phyloP scores from a whole-genome alignment of 2,329 filamentous ascomycete species.

The Macroventuria anomochaeta region DNA sequence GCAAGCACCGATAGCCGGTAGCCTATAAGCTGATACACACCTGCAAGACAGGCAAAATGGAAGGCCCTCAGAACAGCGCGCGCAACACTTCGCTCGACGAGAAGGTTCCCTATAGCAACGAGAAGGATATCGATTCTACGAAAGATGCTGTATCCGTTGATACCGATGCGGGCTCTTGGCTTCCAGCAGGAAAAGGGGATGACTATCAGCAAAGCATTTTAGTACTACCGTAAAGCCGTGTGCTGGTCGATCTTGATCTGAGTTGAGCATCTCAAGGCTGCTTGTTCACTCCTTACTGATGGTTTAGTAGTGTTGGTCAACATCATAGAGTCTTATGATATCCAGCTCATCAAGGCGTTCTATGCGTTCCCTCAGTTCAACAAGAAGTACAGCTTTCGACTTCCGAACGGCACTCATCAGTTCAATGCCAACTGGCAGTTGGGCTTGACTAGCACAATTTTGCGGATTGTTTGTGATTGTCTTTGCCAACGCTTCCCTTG shows the following conservation, averaged over 20 bases:
- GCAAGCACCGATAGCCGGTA: no score
- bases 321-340: conserved; percentile 85
- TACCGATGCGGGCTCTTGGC: background rate
- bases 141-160: background rate
- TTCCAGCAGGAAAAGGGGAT: background rate
- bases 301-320: conserved; percentile 56
- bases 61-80: background rate
- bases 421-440: conserved; percentile 50
- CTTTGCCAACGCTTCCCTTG: conserved; percentile 48
- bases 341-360: conserved; percentile 78
- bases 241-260: background rate
- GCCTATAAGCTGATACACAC: no score
- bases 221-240: background rate
- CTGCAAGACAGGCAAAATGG: no score
- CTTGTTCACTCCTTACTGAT: no score
- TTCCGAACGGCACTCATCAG: conserved; percentile 15
- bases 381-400: conserved; percentile 17
- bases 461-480: conserved; percentile 44
- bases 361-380: conserved; percentile 56
- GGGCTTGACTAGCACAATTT: conserved; percentile 16
- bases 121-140: background rate
- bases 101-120: background rate
- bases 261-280: no score
- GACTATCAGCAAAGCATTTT: background rate
- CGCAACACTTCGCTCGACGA: background rate